phyloP scores from a whole-genome alignment of 108 stramenopile genomes.

The Nitzschia palea region DNA sequence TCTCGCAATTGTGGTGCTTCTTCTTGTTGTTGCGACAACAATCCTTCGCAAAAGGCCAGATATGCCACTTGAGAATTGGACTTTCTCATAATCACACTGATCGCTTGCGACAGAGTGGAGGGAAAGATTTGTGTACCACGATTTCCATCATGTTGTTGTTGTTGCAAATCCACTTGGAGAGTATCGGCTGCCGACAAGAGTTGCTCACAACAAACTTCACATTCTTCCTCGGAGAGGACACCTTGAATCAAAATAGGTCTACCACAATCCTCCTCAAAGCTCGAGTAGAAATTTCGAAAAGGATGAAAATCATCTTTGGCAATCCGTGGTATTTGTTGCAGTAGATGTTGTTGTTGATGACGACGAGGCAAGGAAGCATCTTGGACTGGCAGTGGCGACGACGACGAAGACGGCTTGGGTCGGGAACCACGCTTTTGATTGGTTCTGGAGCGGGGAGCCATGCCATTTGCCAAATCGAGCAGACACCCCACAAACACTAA shows the following conservation, averaged over 20 bases:
- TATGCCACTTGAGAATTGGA: conserved; percentile 40
- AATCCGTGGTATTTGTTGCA: conserved; percentile 1
- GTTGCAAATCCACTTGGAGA: conserved; percentile 6
- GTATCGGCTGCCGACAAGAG: not conserved
- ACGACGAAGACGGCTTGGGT: no score
- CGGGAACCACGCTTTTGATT: no score
- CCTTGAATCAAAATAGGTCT: conserved; percentile 15
- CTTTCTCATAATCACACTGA: conserved; percentile 43
- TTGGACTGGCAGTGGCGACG: not conserved
- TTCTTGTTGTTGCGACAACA: conserved; percentile 22
- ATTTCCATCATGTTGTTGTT: not conserved
- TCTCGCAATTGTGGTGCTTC: not conserved
- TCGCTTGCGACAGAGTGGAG: conserved; percentile 33
- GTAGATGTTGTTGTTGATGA: not conserved
- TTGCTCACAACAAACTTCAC: conserved; percentile 1
- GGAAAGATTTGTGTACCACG: conserved; percentile 35
- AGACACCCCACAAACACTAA: no score
- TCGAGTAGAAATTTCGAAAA: conserved; percentile 4
- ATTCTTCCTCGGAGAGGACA: not conserved
- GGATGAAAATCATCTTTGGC: conserved; percentile 18
- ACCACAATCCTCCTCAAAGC: not conserved
- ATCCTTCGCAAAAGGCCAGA: conserved; percentile 60
- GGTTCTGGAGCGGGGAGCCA: no score
- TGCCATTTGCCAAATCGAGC: no score
- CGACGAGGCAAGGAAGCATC: not conserved